Conservation (phyloP, 805 yeast genomes). For the Danielia oregonensis region DNA sequence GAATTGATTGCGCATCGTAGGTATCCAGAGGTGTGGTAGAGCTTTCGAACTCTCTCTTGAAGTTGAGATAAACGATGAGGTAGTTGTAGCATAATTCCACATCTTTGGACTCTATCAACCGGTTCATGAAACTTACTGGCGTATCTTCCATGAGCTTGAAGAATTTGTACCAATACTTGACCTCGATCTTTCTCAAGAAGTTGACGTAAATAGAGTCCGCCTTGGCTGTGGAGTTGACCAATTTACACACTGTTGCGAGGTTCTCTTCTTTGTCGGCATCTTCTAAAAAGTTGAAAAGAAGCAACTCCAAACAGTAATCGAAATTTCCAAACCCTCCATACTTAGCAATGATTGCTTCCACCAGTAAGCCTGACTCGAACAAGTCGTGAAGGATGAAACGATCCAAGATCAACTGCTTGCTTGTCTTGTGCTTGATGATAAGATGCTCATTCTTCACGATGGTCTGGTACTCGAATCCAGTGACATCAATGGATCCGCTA, state of each 20-base stretch:
- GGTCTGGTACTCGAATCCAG: slow-evolving; percentile 39
- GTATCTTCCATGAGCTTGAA: slow-evolving; percentile 38
- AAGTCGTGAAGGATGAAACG: slow-evolving; percentile 48
- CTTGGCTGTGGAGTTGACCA: slow-evolving; percentile 15
- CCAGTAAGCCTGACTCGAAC: slow-evolving; percentile 11
- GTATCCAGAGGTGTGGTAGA: not conserved
- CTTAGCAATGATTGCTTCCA: slow-evolving; percentile 26
- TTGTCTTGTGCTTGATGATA: slow-evolving; percentile 29
- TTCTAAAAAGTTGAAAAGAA: slow-evolving; percentile 41
- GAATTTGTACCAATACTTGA: slow-evolving; percentile 50
- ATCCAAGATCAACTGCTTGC: slow-evolving; percentile 42
- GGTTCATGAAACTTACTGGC: slow-evolving; percentile 44
- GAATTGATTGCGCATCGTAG: slow-evolving; percentile 1
- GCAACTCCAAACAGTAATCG: slow-evolving; percentile 46
- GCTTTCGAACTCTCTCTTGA: slow-evolving; percentile 32
- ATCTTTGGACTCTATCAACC: slow-evolving; percentile 36
- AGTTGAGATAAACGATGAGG: slow-evolving; percentile 49
- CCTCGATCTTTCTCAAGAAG: slow-evolving; percentile 58
- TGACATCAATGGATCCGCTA: slow-evolving; percentile 32
- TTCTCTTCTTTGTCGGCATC: slow-evolving; percentile 15
- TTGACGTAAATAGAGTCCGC: slow-evolving; percentile 42
- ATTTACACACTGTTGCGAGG: slow-evolving; percentile 8
- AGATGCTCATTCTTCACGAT: slow-evolving; percentile 25
- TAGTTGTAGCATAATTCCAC: slow-evolving; percentile 50
- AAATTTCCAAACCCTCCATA: slow-evolving; percentile 42